Evolutionary conservation across 345 rosid species (phyloP).

Genomic region (Salix brachista): DNA sequence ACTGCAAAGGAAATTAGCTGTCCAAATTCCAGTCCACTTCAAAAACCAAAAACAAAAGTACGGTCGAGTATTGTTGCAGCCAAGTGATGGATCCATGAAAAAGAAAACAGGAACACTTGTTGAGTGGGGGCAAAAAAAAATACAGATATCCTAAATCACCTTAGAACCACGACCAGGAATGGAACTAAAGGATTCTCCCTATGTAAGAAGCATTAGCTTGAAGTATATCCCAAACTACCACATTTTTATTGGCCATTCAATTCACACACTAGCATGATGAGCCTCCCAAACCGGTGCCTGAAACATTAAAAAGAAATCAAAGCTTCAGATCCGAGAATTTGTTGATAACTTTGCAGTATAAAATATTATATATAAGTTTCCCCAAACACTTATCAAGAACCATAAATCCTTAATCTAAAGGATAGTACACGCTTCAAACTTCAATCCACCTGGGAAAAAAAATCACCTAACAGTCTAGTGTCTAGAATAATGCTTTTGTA

Average conservation of each 20-base stretch:
- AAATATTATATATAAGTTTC: no score
- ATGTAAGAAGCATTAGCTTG: constrained; percentile 16
- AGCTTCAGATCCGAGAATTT: constrained; percentile 5
- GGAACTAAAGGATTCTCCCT: constrained; percentile 49
- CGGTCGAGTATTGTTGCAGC: not conserved
- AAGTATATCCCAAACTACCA: constrained; percentile 22
- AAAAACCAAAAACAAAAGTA: not conserved
- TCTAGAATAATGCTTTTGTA: not conserved
- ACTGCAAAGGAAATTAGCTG: not conserved
- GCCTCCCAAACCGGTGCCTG: constrained; percentile 37
- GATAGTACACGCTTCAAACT: not conserved
- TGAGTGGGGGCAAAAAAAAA: constrained; percentile 10
- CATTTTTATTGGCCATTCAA: constrained; percentile 17
- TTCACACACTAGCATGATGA: constrained; percentile 12
- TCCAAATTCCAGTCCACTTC: not conserved
- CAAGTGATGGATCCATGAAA: not conserved
- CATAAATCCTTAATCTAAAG: not conserved
- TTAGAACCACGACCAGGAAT: constrained; percentile 31
- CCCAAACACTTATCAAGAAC: not conserved
- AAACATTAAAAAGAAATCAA: constrained; percentile 11
- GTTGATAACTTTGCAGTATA: not conserved
- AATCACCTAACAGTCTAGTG: not conserved
- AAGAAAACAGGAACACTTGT: not conserved
- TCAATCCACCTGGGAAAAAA: no score
- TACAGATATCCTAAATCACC: constrained; percentile 39